These are phyloP conservation scores for Suillus weaverae DNA, from an alignment of 768 basidiomycete genomes.

Conservation along the genomic window DNA sequence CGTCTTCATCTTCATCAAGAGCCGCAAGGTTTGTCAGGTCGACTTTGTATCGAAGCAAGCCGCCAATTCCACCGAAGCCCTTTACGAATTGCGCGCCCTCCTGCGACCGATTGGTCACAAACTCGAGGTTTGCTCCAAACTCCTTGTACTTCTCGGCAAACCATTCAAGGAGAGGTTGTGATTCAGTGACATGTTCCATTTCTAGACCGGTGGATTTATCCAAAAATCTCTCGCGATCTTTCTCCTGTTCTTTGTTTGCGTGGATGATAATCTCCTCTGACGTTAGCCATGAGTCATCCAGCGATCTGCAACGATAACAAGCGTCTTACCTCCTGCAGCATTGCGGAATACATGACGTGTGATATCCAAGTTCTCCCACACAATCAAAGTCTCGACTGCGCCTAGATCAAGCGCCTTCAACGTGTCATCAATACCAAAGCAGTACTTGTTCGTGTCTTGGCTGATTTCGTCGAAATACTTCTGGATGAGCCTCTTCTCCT, in stretches of 20 bases:
- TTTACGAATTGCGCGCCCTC: conserved; percentile 98
- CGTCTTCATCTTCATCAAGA: conserved; percentile 78
- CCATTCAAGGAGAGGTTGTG: conserved; percentile 93
- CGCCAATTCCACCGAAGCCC: conserved; percentile 98
- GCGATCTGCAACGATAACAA: background rate
- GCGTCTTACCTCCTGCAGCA: conserved; percentile 75
- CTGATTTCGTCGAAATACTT: conserved; percentile 99
- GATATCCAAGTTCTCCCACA: conserved; percentile 97
- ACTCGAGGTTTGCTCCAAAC: conserved; percentile 94
- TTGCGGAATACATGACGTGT: conserved; percentile 87
- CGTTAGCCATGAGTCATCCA: background rate
- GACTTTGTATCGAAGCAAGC: conserved; percentile 94
- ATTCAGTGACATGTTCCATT: conserved; percentile 88
- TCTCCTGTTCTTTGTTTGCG: conserved; percentile 79
- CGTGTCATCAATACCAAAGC: conserved; percentile 97
- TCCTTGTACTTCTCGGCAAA: conserved; percentile 98
- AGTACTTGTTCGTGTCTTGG: conserved; percentile 93
- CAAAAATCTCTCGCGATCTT: conserved; percentile 90
- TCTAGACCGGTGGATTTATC: conserved; percentile 94
- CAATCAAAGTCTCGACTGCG: conserved; percentile 94
- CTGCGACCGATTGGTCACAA: conserved; percentile 94
- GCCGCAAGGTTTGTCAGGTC: conserved; percentile 82
- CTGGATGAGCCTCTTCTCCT: conserved; percentile 97
- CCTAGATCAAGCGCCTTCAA: conserved; percentile 95
- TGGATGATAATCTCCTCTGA: conserved; percentile 85